Evolutionary conservation across 140 eudicot species (phyloP).

Genomic region (Bidens hawaiensis): DNA sequence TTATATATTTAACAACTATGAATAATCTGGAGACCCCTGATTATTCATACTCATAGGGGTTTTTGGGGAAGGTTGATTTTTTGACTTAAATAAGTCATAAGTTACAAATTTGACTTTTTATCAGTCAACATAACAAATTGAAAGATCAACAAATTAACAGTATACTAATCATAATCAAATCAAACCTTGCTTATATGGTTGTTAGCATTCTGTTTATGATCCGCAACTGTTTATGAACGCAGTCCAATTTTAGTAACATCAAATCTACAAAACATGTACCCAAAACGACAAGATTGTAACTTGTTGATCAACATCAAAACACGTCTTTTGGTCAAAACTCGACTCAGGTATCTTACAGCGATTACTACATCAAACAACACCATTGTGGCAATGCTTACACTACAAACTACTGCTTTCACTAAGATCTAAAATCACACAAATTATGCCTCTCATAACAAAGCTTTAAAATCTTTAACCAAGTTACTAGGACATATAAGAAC

Average conservation of each 20-base stretch:
- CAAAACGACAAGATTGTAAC: neutral
- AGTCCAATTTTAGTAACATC: neutral
- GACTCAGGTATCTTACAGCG: slow-evolving; percentile 13
- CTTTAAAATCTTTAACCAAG: slow-evolving; percentile 31
- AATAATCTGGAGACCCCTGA: no score
- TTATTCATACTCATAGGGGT: no score
- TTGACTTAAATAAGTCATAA: no score
- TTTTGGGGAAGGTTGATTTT: no score
- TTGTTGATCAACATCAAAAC: neutral
- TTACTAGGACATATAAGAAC: slow-evolving; percentile 62
- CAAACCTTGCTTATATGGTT: neutral
- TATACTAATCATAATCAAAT: no score
- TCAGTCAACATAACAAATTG: no score
- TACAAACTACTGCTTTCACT: no score
- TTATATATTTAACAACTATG: no score
- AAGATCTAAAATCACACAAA: slow-evolving; percentile 12
- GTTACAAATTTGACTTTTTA: no score
- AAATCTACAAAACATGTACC: slow-evolving; percentile 2
- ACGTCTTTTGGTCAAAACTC: neutral
- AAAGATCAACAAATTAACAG: no score
- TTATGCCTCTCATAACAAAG: slow-evolving; percentile 20
- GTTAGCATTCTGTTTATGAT: neutral
- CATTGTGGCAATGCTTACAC: no score
- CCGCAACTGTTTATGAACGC: neutral
- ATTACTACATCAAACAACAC: slow-evolving; percentile 15